Evolutionary conservation across 2,329 filamentous ascomycete genomes (phyloP), one percentile per base, ranked within the genome.

Genomic region (Aureobasidium sp.): DNA sequence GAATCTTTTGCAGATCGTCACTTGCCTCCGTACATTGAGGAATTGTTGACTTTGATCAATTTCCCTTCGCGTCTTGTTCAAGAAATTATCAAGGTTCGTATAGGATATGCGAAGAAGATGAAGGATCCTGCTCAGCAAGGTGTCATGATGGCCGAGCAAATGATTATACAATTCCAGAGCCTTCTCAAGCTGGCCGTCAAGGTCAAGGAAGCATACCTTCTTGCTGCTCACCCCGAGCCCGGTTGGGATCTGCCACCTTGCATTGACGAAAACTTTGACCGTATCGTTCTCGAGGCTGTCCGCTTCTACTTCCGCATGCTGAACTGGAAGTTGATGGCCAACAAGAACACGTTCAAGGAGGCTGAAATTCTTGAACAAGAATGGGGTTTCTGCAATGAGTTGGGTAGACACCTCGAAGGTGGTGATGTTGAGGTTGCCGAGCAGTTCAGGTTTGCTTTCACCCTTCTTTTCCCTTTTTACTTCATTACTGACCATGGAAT

Each of bases 261-360:
- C 75, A 95, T 99, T 66, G 94, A 97, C 71, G 94, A 99, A 72
- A 91, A 91, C 45, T 99, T 97, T 70, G 94, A 97, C 72, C 84
- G 87, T 37, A 90, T 95, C 20, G 90, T 97, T 11, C 77, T 99
- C 47, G 93, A 97, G 70, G 92, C 93, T 0, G 80, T 99, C 68
- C 95, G 93, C 73, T 97, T 96, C 74, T 99, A 99, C 76, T 99
- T 99, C 82, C 94, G 93, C 74, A 92, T 99, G 84, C 80, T 99
- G 48, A 97, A 97, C 72, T 97, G 92, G 91, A 97, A 97, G 75
- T 80, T 99, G 59, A 92, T 89, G 68, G 90, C 91, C 62, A 97
- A 97, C 79, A 97, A 97, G 74, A 99, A 97, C 76, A 97, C 92
- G 0, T 99, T 99, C 82, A 97, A 97, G 72, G 94, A 99, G 74